phyloP scores from a whole-genome alignment of 352 stramenopile genomes.

The Aphanomyces euteiches region DNA sequence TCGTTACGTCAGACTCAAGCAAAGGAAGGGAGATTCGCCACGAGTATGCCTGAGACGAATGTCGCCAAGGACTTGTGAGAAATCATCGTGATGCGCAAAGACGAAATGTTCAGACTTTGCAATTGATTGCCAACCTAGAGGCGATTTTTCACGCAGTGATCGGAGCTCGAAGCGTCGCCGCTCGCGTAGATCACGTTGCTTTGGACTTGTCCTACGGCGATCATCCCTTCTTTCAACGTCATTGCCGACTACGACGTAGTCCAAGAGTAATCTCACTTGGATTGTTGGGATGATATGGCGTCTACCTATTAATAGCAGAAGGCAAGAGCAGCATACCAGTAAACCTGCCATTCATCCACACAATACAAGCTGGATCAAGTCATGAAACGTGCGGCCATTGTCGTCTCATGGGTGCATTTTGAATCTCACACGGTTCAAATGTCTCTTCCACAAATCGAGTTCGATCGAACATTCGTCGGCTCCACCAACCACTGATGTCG shows the following conservation, averaged over 20 bases:
- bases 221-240: slow-evolving; percentile 90
- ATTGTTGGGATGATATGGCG: slow-evolving; percentile 92
- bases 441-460: too few relatives aligned
- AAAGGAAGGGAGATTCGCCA: slow-evolving; percentile 94
- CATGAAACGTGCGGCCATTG: too few relatives aligned
- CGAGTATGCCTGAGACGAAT: slow-evolving; percentile 90
- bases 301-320: slow-evolving; percentile 76
- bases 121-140: slow-evolving; percentile 94
- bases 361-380: too few relatives aligned
- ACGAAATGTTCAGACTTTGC: slow-evolving; percentile 95
- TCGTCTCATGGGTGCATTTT: too few relatives aligned
- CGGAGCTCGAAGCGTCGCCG: slow-evolving; percentile 38
- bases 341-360: slow-evolving; percentile 87
- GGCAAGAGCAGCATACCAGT: slow-evolving; percentile 86
- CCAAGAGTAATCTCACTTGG: slow-evolving; percentile 96
- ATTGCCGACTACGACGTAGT: slow-evolving; percentile 97
- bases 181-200: too few relatives aligned
- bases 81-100: slow-evolving; percentile 95
- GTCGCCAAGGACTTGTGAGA: slow-evolving; percentile 94
- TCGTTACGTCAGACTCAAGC: slow-evolving; percentile 91
- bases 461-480: too few relatives aligned
- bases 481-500: too few relatives aligned
- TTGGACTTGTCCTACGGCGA: slow-evolving; percentile 40
- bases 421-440: too few relatives aligned
- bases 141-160: slow-evolving; percentile 89